Percentiles rank a stretch among this genome's conserved stretches.
Conservation (phyloP, 768 basidiomycete species). For the Phylloporus sp. region DNA sequence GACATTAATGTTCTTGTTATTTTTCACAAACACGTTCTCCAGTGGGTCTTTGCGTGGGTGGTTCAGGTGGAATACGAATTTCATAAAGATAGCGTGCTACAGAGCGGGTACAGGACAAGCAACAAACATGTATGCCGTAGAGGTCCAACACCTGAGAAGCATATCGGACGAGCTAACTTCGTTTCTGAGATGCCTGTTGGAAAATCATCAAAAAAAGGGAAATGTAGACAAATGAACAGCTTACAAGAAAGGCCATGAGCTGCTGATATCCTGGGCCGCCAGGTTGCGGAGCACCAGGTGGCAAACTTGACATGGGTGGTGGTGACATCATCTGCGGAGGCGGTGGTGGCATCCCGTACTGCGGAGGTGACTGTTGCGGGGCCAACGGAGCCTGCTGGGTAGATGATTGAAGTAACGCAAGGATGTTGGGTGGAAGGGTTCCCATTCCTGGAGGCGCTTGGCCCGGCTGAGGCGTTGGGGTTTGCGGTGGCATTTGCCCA, state of each 20-base stretch:
- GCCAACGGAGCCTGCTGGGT: constrained; percentile 32
- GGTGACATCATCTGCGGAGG: constrained; percentile 44
- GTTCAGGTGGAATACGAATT: constrained; percentile 21
- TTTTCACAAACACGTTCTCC: too few relatives aligned
- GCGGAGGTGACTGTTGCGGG: constrained; percentile 29
- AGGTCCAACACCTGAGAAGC: background rate
- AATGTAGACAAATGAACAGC: constrained; percentile 14
- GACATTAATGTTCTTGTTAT: too few relatives aligned
- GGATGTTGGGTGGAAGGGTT: constrained; percentile 60
- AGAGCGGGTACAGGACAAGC: constrained; percentile 9
- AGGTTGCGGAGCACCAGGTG: constrained; percentile 40
- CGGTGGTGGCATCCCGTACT: constrained; percentile 38
- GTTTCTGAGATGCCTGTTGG: constrained; percentile 28
- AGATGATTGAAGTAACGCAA: constrained; percentile 58
- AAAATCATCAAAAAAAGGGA: background rate
- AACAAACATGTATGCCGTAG: background rate
- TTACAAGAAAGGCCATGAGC: constrained; percentile 66
- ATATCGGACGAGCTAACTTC: constrained; percentile 10
- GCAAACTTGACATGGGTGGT: constrained; percentile 38
- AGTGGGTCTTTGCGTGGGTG: too few relatives aligned
- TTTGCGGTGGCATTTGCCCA: constrained; percentile 28
- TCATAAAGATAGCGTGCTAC: constrained; percentile 27
- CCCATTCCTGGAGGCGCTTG: constrained; percentile 36
- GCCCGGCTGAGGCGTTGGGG: constrained; percentile 28
- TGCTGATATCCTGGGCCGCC: constrained; percentile 53